These are phyloP conservation scores for Salinomyces thailandicus DNA, from an alignment of 2,329 filamentous ascomycete genomes.

Conservation along the genomic window DNA sequence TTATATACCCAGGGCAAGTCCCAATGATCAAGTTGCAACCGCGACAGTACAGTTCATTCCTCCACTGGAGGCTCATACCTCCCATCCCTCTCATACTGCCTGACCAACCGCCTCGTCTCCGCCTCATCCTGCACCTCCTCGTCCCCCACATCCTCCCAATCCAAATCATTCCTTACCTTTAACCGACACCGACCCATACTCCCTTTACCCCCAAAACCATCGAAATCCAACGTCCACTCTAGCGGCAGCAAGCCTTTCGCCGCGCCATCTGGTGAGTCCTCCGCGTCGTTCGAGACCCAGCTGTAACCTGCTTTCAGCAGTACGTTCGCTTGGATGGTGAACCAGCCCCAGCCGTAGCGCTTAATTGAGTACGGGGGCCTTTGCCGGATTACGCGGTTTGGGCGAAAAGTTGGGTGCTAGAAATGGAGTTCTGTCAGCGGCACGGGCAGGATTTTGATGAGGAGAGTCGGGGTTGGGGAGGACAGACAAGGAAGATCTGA, in stretches of 20 bases:
- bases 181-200: conserved; percentile 32
- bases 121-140: conserved; percentile 17
- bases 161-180: conserved; percentile 29
- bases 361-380: conserved; percentile 32
- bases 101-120: conserved; percentile 14
- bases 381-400: conserved; percentile 25
- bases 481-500: conserved; percentile 24
- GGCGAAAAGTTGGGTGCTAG: conserved; percentile 34
- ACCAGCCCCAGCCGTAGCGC: conserved; percentile 34
- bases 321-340: conserved; percentile 30
- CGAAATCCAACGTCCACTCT: conserved; percentile 35
- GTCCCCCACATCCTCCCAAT: conserved; percentile 12
- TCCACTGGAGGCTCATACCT: conserved; percentile 12
- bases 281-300: conserved; percentile 33
- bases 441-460: too few species aligned
- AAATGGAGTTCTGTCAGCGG: too few species aligned
- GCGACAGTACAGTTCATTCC: background rate
- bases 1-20: too few species aligned
- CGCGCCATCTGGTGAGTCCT: conserved; percentile 23
- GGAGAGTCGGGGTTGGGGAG: too few species aligned
- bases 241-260: conserved; percentile 28
- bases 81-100: conserved; percentile 17
- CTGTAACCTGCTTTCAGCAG: conserved; percentile 34
- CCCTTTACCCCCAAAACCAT: conserved; percentile 26
- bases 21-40: too few species aligned